Evolutionary conservation across 176 grass and related monocot species (phyloP).

Genomic region (Pontederia crassipes): DNA sequence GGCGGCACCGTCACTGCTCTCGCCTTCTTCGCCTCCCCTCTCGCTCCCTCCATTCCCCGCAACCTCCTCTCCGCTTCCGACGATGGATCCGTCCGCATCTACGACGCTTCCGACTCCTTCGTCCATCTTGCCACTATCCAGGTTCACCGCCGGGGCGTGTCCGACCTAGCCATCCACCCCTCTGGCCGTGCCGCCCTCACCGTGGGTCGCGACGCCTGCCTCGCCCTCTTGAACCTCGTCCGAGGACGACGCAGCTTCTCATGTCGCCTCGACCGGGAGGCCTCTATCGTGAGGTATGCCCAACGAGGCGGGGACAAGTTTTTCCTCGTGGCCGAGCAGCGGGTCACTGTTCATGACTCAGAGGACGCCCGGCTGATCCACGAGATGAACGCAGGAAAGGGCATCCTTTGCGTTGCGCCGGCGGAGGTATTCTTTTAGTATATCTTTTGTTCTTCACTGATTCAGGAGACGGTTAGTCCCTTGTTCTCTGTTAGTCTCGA

Average conservation of each 20-base stretch:
- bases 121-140: constrained; percentile 46
- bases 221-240: constrained; percentile 75
- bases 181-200: constrained; percentile 60
- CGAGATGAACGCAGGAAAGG: constrained; percentile 43
- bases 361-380: constrained; percentile 72
- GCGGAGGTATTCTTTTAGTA: constrained; percentile 45
- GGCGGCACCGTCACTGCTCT: constrained; percentile 61
- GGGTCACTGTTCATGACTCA: constrained; percentile 55
- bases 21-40: constrained; percentile 51
- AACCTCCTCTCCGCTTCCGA: constrained; percentile 85
- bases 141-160: constrained; percentile 25
- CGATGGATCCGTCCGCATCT: constrained; percentile 65
- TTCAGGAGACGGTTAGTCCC: neutral
- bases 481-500: too few species aligned
- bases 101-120: constrained; percentile 59
- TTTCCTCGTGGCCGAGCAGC: constrained; percentile 41
- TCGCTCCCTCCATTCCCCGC: constrained; percentile 45
- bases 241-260: constrained; percentile 56
- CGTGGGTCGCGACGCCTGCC: constrained; percentile 37
- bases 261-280: constrained; percentile 53
- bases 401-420: constrained; percentile 44
- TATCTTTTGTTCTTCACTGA: neutral
- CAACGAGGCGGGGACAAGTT: constrained; percentile 34
- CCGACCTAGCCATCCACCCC: constrained; percentile 56
- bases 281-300: constrained; percentile 35